Evolutionary conservation across 306 rosid species (phyloP).

Genomic region (Dryas alaskensis): DNA sequence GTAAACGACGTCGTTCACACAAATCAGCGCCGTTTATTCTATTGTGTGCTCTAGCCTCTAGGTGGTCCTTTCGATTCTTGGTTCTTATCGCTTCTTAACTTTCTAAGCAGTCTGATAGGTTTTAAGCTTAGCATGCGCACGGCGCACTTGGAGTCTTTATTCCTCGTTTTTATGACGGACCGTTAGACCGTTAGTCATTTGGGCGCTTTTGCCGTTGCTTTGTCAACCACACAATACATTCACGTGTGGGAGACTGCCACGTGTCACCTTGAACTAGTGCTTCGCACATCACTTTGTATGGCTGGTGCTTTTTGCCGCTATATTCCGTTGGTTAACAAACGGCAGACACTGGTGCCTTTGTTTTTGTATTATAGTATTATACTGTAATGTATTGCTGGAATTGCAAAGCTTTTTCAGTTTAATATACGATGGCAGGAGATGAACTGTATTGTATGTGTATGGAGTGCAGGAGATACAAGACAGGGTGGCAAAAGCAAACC

Average conservation of each 20-base stretch:
- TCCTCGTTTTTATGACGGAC: conserved; percentile 4
- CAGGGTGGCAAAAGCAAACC: conserved; percentile 72
- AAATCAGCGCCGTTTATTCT: conserved; percentile 2
- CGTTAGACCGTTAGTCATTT: conserved; percentile 1
- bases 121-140: conserved; percentile 3
- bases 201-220: conserved; percentile 14
- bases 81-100: too few species aligned
- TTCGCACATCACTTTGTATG: not conserved
- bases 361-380: too few species aligned
- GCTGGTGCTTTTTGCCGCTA: not conserved
- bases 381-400: not conserved
- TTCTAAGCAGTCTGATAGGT: too few species aligned
- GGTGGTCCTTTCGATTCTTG: too few species aligned
- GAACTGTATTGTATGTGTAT: not conserved
- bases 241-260: not conserved
- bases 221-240: conserved; percentile 2
- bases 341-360: not conserved
- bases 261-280: not conserved
- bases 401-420: not conserved
- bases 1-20: not conserved
- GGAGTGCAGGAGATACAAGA: conserved; percentile 85
- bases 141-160: not conserved
- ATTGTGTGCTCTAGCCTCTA: not conserved
- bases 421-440: not conserved
- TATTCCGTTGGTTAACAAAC: conserved; percentile 8